Evolutionary conservation across 139 green algal species (phyloP), one percentile per base, ranked within the genome.

Genomic region (Micractinium conductrix): DNA sequence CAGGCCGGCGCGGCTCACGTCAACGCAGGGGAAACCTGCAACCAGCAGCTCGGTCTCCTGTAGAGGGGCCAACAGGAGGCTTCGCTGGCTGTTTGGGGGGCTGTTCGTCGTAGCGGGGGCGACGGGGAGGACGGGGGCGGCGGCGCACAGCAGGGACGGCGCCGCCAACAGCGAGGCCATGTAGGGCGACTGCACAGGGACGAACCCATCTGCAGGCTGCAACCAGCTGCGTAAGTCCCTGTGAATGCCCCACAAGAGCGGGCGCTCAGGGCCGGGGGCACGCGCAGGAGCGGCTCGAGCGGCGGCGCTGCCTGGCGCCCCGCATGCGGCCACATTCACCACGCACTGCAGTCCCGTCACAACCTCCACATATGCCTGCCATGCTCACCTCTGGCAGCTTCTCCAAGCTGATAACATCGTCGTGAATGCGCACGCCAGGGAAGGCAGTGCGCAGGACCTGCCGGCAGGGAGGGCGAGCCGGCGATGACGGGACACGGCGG

Each of bases 21-120:
- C 95, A 42, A 97, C 92, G 87, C 95, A 98, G n/a, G 95, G 95
- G 84, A 98, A 98, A 16, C 95, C 95, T 14, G 95, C 95, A 6
- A 86, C 89, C 22, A 98, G 38, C 33, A 98, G 78, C 80, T 98
- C 95, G 4, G 92, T 97, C 40, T 95, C 93, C 88, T 93, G 90
- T 0, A 67, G 24, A 12, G 33, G 21, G 5, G 21, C 7, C 0
- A 21, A n/a, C n/a, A n/a, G n/a, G n/a, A n/a, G n/a, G n/a, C n/a
- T n/a, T n/a, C n/a, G n/a, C n/a, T n/a, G n/a, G n/a, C n/a, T n/a
- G n/a, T n/a, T n/a, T n/a, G n/a, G n/a, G n/a, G n/a, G n/a, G n/a
- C n/a, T n/a, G n/a, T n/a, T n/a, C n/a, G n/a, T n/a, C 26, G 17
- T 10, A 75, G 14, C 37, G 35, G 33, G 4, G 9, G 28, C 1